These are phyloP conservation scores for Xerocomus nothofagi DNA, from an alignment of 1,284 basidiomycete species.

Conservation along the genomic window DNA sequence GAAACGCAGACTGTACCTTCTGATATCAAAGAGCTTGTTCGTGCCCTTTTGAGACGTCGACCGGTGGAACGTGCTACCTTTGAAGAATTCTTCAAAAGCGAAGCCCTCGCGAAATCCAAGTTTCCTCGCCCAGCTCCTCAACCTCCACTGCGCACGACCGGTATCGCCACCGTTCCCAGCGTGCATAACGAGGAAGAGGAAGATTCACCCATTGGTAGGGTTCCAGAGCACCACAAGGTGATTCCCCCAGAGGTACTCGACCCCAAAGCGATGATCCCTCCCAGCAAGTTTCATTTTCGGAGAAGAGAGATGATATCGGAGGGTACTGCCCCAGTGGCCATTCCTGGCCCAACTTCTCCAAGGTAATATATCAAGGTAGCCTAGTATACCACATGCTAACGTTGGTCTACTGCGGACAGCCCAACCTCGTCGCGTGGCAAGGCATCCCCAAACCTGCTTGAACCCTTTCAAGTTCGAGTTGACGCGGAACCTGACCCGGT, in stretches of 20 bases:
- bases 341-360: constrained; percentile 12
- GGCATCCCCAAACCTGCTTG: constrained; percentile 9
- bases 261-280: constrained; percentile 74
- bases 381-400: not conserved
- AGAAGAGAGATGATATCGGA: constrained; percentile 30
- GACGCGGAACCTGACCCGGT: constrained; percentile 9
- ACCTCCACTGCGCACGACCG: constrained; percentile 16
- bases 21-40: constrained; percentile 90
- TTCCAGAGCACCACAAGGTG: constrained; percentile 64
- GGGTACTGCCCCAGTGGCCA: constrained; percentile 5
- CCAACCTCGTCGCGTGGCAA: constrained; percentile 21
- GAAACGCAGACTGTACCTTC: constrained; percentile 62
- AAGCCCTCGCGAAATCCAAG: constrained; percentile 80
- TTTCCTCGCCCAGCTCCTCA: constrained; percentile 52
- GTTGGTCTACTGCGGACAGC: constrained; percentile 9
- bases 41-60: constrained; percentile 78
- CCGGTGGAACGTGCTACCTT: constrained; percentile 87
- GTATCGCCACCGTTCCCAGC: constrained; percentile 16
- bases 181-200: constrained; percentile 33
- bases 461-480: constrained; percentile 14
- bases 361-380: constrained; percentile 18
- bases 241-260: constrained; percentile 77
- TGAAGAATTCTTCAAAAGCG: constrained; percentile 87
- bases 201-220: constrained; percentile 31
- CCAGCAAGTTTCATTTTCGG: constrained; percentile 73